phyloP scores from a whole-genome alignment of 2,329 filamentous ascomycete genomes.

The Stagonosporopsis tanaceti region DNA sequence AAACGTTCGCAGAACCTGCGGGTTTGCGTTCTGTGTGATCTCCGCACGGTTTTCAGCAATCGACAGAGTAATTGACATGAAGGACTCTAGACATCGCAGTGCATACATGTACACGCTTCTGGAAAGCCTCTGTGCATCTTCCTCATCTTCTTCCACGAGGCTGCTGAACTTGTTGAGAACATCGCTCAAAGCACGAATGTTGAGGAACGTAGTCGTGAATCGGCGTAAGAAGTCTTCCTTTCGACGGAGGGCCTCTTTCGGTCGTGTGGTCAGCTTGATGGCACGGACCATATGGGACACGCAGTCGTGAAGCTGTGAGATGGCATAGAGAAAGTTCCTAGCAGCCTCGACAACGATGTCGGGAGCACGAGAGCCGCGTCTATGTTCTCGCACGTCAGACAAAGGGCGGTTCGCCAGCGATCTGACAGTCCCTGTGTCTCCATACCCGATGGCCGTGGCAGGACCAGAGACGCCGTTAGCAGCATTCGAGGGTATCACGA shows the following conservation, averaged over 20 bases:
- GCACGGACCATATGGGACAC: conserved; percentile 48
- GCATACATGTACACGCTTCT: conserved; percentile 45
- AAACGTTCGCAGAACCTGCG: conserved; percentile 65
- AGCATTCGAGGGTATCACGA: conserved; percentile 49
- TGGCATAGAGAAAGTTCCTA: conserved; percentile 63
- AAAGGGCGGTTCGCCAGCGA: conserved; percentile 57
- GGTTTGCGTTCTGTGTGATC: conserved; percentile 63
- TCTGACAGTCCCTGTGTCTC: conserved; percentile 45
- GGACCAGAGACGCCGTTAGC: conserved; percentile 43
- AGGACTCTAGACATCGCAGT: conserved; percentile 46
- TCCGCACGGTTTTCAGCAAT: conserved; percentile 52
- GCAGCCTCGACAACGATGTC: conserved; percentile 64
- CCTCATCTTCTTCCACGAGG: conserved; percentile 59
- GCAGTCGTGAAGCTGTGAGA: conserved; percentile 58
- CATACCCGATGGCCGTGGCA: conserved; percentile 44
- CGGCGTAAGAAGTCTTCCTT: conserved; percentile 60
- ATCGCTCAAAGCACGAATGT: conserved; percentile 65
- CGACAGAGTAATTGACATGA: conserved; percentile 47
- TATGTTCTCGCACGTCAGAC: conserved; percentile 66
- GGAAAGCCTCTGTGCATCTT: conserved; percentile 52
- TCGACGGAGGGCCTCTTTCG: conserved; percentile 52
- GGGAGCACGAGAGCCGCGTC: conserved; percentile 55
- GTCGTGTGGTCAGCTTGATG: conserved; percentile 49
- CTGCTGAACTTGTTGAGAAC: conserved; percentile 60
- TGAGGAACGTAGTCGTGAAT: conserved; percentile 63